Conservation (phyloP, 345 rosid species). For the Camelina hispida region DNA sequence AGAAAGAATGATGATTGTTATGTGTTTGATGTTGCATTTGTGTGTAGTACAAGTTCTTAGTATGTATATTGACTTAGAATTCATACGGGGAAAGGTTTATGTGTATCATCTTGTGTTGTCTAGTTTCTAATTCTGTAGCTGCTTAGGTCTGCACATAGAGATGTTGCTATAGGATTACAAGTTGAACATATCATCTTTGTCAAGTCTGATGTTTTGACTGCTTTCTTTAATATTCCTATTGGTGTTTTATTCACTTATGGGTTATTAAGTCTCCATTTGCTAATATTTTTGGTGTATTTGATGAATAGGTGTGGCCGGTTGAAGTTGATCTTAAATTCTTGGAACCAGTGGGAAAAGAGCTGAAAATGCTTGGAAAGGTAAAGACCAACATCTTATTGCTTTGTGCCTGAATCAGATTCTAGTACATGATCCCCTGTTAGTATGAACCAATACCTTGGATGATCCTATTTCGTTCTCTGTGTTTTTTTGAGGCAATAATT, state of each 20-base stretch:
- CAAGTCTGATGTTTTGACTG: constrained; percentile 4
- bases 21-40: background rate
- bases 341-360: constrained; percentile 82
- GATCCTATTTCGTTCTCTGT: constrained; percentile 4
- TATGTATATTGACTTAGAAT: background rate
- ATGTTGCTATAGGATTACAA: too few relatives aligned
- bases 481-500: background rate
- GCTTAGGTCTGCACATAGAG: background rate
- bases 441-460: background rate
- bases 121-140: background rate
- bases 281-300: constrained; percentile 20
- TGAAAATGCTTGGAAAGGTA: constrained; percentile 88
- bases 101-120: background rate
- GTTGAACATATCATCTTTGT: background rate
- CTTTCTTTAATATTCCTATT: background rate
- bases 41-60: background rate
- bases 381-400: background rate
- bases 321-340: constrained; percentile 74
- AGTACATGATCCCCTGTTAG: background rate
- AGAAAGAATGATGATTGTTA: background rate
- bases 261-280: background rate
- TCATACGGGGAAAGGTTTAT: background rate
- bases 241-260: background rate
- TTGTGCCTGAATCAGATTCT: background rate
- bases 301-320: constrained; percentile 83